Base-by-base conservation (phyloP, 1,139 yeast genomes). In the Hansenula sp. region DNA sequence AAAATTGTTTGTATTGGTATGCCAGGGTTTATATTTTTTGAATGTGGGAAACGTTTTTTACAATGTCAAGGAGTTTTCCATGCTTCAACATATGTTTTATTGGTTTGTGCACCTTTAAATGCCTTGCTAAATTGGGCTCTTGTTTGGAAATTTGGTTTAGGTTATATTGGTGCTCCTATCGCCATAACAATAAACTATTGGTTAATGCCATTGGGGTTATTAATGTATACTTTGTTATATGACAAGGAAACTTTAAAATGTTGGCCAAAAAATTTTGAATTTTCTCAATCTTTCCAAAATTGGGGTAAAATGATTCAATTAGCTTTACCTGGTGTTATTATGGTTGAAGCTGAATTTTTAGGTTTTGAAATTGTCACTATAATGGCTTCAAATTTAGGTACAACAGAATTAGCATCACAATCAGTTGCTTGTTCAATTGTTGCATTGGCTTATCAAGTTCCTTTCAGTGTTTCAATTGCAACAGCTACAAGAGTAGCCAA, bases 301-400 rank as follows among this genome's bases (percentile, higher is more conserved):
- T 68, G 72, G 72, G 47, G 55, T 4, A 61, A 62, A 19, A 66
- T 67, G 66, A 55, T 64, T 49, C 59, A 60, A 18, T 48, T 70
- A 41, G 72, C 74, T 2, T 51, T 69, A 9, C 71, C 71, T 5
- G 75, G 75, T 15, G 63, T 68, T 15, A 57, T 68, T 18, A 70
- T 71, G 74, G 65, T 71, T 38, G 68, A 67, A 39, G 69, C 73
- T 12, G 76, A 71, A 49, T 69, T 67, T 54, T 52, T 69, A 19
- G 73, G 73, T 2, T 70, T 70, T 51, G 74, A 70, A 47, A 60
- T 70, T 36, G 57, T 70, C 45, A 70, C 76, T 1, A 50, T 71
- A 36, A 60, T 68, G 45, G 69, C 74, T 1, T 62, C 72, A 12
- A 59, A 62, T 28, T 58, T 71, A 45, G 74, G 75, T 6, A 69